Evolutionary conservation across 2,329 filamentous ascomycete genomes (phyloP).

Genomic region (Cladosporium sp.): DNA sequence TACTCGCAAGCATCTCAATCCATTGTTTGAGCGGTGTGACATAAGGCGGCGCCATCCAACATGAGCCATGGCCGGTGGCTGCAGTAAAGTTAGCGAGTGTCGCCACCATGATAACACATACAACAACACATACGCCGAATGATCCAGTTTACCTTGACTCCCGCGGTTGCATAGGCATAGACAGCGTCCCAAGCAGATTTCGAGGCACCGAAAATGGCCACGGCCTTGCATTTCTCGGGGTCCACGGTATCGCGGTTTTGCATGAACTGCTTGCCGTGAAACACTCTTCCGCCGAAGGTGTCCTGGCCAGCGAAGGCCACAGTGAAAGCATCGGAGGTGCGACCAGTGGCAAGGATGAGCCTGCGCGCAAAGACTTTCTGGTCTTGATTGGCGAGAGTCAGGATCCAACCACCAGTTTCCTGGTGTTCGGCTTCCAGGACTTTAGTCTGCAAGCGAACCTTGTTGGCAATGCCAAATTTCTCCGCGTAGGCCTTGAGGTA

Average conservation of each 20-base stretch:
- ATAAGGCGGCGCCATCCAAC: constrained; percentile 10
- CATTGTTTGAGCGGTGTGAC: constrained; percentile 11
- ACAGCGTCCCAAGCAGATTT: constrained; percentile 63
- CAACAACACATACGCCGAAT: constrained; percentile 4
- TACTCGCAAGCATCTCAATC: constrained; percentile 11
- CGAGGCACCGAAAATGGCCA: constrained; percentile 55
- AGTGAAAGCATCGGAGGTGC: constrained; percentile 54
- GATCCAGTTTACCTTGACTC: constrained; percentile 31
- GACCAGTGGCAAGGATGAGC: constrained; percentile 58
- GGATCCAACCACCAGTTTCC: constrained; percentile 32
- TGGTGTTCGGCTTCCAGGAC: constrained; percentile 41
- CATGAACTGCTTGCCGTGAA: constrained; percentile 54
- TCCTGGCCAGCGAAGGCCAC: constrained; percentile 48
- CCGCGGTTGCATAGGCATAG: constrained; percentile 52
- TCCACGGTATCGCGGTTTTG: constrained; percentile 34
- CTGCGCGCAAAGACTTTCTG: constrained; percentile 34
- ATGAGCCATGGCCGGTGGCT: constrained; percentile 9
- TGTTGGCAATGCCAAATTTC: constrained; percentile 46
- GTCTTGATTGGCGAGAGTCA: background rate
- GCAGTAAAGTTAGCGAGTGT: background rate
- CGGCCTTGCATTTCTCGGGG: constrained; percentile 31
- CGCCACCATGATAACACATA: background rate
- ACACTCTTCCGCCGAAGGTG: constrained; percentile 48
- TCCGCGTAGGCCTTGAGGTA: constrained; percentile 56
- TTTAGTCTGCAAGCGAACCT: constrained; percentile 48